Base-by-base conservation (phyloP, 2,329 filamentous ascomycete genomes). In the Pseudocercospora pini-densiflorae region DNA sequence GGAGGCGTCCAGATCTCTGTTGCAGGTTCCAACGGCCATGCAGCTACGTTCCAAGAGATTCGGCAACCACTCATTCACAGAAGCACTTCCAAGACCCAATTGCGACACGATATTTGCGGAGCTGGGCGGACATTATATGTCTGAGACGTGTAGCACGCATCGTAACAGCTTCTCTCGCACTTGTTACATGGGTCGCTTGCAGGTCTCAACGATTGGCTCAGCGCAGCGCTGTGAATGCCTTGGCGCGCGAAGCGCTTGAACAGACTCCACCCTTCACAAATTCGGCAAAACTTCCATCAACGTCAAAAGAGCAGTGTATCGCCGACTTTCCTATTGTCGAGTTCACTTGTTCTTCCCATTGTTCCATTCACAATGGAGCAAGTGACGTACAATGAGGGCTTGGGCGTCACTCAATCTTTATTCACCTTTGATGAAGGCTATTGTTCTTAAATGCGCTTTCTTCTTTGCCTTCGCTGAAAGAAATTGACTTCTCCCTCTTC, bases 391-490 rank as follows among this genome's bases (percentile, higher is more conserved):
- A 29, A 43, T 58, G 55, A n/a, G 33, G 12, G 7, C 40, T 40
- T 8, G 8, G 6, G 55, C 19, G n/a, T 33, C 53, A 57, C 47
- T 57, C 21, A 33, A 21, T 12, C 23, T 33, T 27, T 27, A 23
- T 58, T 58, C 55, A 58, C 55, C 55, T 58, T 58, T 58, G 55
- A 58, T n/a, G 8, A 58, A 43, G 31, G 55, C 55, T 27, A 43
- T 58, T 58, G 55, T 58, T 43, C 55, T 58, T 23, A 19, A 23
- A 10, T 5, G 2, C n/a, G 10, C 53, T 57, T 33, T 57, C 54
- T 58, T 43, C 55, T 58, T 14, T 23, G 55, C 33, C 24, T 3
- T 21, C 31, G 31, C 33, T 23, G 8, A 58, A 58, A 58, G 55
- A 40, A 58, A 19, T 10, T 58, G 10, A 31, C 7, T 33, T 19